Base-by-base conservation (phyloP, 768 basidiomycete genomes). In the Russula earlei region DNA sequence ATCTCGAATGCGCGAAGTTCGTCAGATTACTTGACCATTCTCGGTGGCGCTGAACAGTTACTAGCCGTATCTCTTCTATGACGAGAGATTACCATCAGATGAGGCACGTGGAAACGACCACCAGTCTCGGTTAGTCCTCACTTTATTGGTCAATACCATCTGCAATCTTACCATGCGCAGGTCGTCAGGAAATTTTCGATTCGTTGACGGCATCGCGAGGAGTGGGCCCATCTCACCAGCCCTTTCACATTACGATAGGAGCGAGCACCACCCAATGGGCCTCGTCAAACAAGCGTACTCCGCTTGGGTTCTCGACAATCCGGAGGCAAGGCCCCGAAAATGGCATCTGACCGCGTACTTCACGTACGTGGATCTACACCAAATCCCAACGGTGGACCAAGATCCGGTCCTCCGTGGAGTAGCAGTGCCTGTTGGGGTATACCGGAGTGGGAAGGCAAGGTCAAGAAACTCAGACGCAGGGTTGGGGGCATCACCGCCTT, bases 271-370 rank as follows among this genome's bases (percentile, higher is more conserved):
- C 49, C 79, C 81, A 47, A 62, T 72, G 12, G 82, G 82, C 20
- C 72, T 85, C 48, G 78, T 84, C 52, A 84, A 84, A 67, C 83
- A 84, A 65, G 81, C 83, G n/a, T 85, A 85, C 66, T 84, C 82
- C 17, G 82, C 80, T 22, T 82, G 77, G 75, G 79, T 84, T 14
- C 64, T 71, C 22, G 69, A 73, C 41, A 67, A 73, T 50, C 72
- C 73, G 20, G 73, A 74, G 54, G 67, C 72, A 6, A 72, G 68
- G 58, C 78, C 79, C 45, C 74, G 78, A 63, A 84, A 84, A 68
- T 84, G 81, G 81, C 84, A 84, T 66, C 70, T 84, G 54, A 83
- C 82, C 46, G 69, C 70, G 36, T 75, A 72, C 57, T 72, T 73
- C 67, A 72, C 68, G 27, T 72, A 73, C 60, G 66, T 67, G 10